A percentile compares a stretch with the other conserved stretches of the same genome.
phyloP scores from a whole-genome alignment of 495 filamentous ascomycete genomes.

The Penicillium egyptiacum region DNA sequence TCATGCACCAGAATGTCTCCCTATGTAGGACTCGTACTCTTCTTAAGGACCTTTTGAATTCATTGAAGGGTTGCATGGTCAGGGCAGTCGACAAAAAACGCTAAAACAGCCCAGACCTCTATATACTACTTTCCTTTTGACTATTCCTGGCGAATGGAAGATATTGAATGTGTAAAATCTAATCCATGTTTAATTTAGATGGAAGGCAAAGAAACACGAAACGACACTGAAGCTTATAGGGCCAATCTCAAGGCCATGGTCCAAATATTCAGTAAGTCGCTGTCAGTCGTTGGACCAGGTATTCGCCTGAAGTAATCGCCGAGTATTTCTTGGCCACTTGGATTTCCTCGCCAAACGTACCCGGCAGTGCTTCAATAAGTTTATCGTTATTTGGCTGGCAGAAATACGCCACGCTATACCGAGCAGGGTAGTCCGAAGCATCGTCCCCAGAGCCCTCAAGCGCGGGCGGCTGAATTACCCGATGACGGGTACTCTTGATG shows the following conservation, averaged over 20 bases:
- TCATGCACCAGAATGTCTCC: too few relatives aligned
- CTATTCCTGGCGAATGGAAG: too few relatives aligned
- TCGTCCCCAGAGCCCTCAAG: conserved; percentile 17
- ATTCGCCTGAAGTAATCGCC: conserved; percentile 76
- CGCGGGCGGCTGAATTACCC: conserved; percentile 80
- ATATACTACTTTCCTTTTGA: too few relatives aligned
- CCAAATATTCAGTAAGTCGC: conserved; percentile 58
- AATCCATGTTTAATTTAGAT: too few relatives aligned
- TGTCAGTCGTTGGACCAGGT: conserved; percentile 74
- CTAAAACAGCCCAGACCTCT: too few relatives aligned
- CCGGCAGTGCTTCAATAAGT: conserved; percentile 81
- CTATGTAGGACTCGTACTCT: too few relatives aligned
- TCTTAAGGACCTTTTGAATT: too few relatives aligned
- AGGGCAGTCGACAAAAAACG: too few relatives aligned
- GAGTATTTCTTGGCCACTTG: conserved; percentile 71
- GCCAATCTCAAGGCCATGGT: background rate
- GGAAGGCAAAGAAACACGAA: background rate
- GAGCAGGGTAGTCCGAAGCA: conserved; percentile 38
- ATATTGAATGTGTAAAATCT: too few relatives aligned
- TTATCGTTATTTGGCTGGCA: conserved; percentile 85
- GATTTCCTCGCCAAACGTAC: conserved; percentile 68
- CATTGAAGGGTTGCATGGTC: too few relatives aligned
- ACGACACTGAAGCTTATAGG: background rate
- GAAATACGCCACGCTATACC: conserved; percentile 70
- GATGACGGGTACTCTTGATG: conserved; percentile 84